Evolutionary conservation across 2,329 filamentous ascomycete genomes (phyloP).

Genomic region (Parastagonospora avenae): DNA sequence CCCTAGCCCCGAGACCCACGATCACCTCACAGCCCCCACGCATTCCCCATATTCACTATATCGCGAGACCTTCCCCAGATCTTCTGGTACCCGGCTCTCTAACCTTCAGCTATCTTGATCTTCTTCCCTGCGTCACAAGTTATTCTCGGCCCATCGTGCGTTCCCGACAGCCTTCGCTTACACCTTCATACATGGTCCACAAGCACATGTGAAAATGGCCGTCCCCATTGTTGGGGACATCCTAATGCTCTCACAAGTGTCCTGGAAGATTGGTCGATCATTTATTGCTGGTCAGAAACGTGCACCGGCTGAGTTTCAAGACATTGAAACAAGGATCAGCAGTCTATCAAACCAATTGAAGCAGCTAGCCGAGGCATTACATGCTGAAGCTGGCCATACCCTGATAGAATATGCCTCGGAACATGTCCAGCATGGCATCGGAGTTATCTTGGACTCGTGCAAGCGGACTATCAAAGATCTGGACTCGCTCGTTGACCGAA

Average conservation of each 20-base stretch:
- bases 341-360: constrained; percentile 51
- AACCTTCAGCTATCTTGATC: background rate
- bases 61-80: constrained; percentile 24
- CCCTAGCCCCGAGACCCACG: constrained; percentile 12
- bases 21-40: constrained; percentile 28
- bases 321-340: constrained; percentile 50
- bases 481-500: constrained; percentile 52
- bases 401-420: constrained; percentile 43
- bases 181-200: constrained; percentile 11
- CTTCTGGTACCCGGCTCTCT: constrained; percentile 1
- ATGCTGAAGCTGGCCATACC: constrained; percentile 40
- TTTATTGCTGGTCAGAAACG: constrained; percentile 50
- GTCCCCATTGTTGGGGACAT: constrained; percentile 51
- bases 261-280: constrained; percentile 52
- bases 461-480: constrained; percentile 50
- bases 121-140: background rate
- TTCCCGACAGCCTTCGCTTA: background rate
- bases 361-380: constrained; percentile 53
- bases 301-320: constrained; percentile 49
- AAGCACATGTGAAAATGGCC: constrained; percentile 27
- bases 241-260: constrained; percentile 53
- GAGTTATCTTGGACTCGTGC: constrained; percentile 47
- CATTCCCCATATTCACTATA: constrained; percentile 21
- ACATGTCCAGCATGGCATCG: constrained; percentile 45
- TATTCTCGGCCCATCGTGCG: background rate